A percentile compares a stretch with the other conserved stretches of the same genome.
Evolutionary conservation across 2,329 filamentous ascomycete species (phyloP).

Genomic region (Nothomitra cinnamomea): DNA sequence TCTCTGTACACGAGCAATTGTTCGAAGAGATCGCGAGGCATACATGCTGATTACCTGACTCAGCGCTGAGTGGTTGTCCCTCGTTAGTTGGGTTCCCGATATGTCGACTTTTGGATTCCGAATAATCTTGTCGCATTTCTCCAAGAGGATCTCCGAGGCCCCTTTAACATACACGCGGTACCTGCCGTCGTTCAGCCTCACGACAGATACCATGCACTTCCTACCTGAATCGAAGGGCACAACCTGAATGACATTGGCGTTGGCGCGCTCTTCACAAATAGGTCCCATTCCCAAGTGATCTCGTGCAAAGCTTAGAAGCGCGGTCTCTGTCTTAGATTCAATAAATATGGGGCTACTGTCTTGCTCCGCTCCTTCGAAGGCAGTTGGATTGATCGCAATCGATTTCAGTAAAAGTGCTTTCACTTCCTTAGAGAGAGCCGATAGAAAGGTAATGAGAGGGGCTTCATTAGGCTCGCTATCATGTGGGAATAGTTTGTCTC

Average conservation of each 20-base stretch:
- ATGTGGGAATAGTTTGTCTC: slow-evolving; percentile 4
- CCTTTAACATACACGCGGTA: slow-evolving; percentile 41
- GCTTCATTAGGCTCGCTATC: slow-evolving; percentile 29
- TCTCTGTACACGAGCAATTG: slow-evolving; percentile 78
- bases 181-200: slow-evolving; percentile 35
- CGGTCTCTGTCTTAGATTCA: slow-evolving; percentile 64
- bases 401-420: slow-evolving; percentile 44
- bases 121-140: slow-evolving; percentile 33
- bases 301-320: slow-evolving; percentile 51
- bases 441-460: slow-evolving; percentile 35
- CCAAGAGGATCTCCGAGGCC: slow-evolving; percentile 32
- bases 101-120: slow-evolving; percentile 42
- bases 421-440: slow-evolving; percentile 32
- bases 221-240: slow-evolving; percentile 45
- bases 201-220: slow-evolving; percentile 53
- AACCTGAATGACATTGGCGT: slow-evolving; percentile 39
- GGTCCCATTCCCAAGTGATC: slow-evolving; percentile 48
- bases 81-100: slow-evolving; percentile 33
- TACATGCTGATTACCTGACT: slow-evolving; percentile 58
- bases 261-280: slow-evolving; percentile 43
- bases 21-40: slow-evolving; percentile 62
- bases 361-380: slow-evolving; percentile 48
- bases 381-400: slow-evolving; percentile 50
- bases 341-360: slow-evolving; percentile 42
- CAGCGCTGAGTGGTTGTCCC: slow-evolving; percentile 40